Conservation (phyloP, 257 asterid genomes). For the Nicotiana tomentosiformis region DNA sequence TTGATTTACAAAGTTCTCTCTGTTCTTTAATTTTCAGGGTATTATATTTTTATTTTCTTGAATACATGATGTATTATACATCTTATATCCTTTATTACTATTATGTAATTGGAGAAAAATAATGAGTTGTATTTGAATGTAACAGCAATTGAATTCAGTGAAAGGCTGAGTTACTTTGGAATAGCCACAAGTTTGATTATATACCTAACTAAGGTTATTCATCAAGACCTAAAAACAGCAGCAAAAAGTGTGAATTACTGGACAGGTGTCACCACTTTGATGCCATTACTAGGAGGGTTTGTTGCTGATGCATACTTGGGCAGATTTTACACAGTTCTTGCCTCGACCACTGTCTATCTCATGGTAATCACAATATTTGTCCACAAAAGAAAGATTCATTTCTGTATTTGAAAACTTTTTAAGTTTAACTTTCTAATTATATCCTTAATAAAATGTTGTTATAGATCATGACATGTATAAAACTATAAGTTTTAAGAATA, state of each 20-base stretch:
- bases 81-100: background rate
- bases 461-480: background rate
- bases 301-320: conserved; percentile 85
- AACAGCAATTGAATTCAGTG: conserved; percentile 21
- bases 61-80: background rate
- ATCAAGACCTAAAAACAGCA: conserved; percentile 69
- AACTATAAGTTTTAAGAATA: background rate
- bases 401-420: background rate
- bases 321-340: conserved; percentile 68
- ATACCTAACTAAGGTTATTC: conserved; percentile 70
- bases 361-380: conserved; percentile 29
- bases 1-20: too few relatives aligned
- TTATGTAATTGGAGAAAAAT: conserved; percentile 29
- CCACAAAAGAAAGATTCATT: background rate
- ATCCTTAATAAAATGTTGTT: background rate
- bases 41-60: background rate
- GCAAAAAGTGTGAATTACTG: conserved; percentile 71
- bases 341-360: conserved; percentile 55
- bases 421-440: background rate
- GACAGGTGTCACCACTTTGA: conserved; percentile 76
- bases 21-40: background rate
- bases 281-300: conserved; percentile 89
- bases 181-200: conserved; percentile 69
- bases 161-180: conserved; percentile 84
- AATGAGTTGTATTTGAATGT: conserved; percentile 49